Evolutionary conservation across 768 basidiomycete species (phyloP), one percentile per base, ranked within the genome.

Genomic region (Boletus vermiculosoides): DNA sequence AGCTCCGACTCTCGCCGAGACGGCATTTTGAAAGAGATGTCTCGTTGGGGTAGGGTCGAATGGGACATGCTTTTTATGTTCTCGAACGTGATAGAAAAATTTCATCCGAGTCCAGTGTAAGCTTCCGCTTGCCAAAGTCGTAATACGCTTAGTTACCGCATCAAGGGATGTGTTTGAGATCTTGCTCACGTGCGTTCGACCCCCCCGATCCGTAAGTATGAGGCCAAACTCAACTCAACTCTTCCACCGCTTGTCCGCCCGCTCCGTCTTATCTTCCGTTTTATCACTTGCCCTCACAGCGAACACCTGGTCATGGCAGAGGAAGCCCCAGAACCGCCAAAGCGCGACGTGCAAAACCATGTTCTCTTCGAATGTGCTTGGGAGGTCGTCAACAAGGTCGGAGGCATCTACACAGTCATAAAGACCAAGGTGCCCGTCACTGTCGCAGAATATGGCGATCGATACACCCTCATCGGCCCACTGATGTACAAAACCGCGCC

Each of bases 341-440:
- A 78, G 58, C 88, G 92, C 76, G 89, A 92, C 73, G 84, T 91
- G 49, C 84, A 84, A 68, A 83, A 87, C 63, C 84, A 91, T 46
- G 67, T 92, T 34, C 88, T 97, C 68, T 97, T 97, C 69, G 94
- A 97, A 71, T 92, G 89, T 72, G 94, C 94, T 34, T 98, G 95
- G 95, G 95, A 97, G 77, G 95, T 97, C 66, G 94, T 90, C 34
- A 97, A 98, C 84, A 98, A 97, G 76, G 95, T 98, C 73, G 96
- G 95, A 64, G 96, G 96, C 59, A 98, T 98, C 75, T 98, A 98
- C 82, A 98, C 96, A 62, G 96, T 99, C 77, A 97, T 98, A 72
- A 98, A 98, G 78, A 98, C 97, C 50, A 99, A 99, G 72, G 94
- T 97, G 55, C 97, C 97, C 53, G 93, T 99, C 76, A 98, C 97